Evolutionary conservation across 176 grass and related monocot species (phyloP), one percentile per base, ranked within the genome.

Genomic region (Cenchrus fungigraminus): DNA sequence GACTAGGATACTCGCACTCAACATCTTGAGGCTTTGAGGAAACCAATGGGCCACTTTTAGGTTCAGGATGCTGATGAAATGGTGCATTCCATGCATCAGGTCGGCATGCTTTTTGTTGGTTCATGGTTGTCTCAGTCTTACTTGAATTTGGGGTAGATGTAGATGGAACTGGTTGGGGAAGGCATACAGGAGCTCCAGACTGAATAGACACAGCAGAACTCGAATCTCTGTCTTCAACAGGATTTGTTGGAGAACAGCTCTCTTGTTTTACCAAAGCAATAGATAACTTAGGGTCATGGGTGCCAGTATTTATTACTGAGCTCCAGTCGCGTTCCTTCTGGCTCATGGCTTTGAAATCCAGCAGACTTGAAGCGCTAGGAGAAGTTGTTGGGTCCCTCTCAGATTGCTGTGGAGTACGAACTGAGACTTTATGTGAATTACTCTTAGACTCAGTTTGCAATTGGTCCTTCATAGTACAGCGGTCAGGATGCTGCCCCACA

Each of bases 1-100:
- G 79, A 80, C 86, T 88, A 71, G 88, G 97, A 78, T 88, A 87
- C 34, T 86, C 79, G 20, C 15, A 66, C 75, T 87, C 91, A 57
- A 85, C 78, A 87, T 84, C 64, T 87, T 50, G 70, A 61, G 75
- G 62, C 56, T 71, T 51, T 46, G 32, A 69, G 67, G 79, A 86
- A 79, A 87, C 73, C 6, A 74, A 11, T 62, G 60, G 61, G 43
- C 50, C 74, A 62, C 49, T 34, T 74, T 74, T 74, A 62, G 22
- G 54, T 66, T 80, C 65, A 84, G 37, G 29, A 81, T 13, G 70
- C 43, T 57, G 70, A 49, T 76, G 61, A 71, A 71, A 46, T 46
- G 85, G 50, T 75, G 29, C 71, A 76, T 75, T 51, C 57, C 71
- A 87, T 80, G 85, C 63, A 28, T 81, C 77, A 81, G 55, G 58